phyloP scores from a whole-genome alignment of 108 stramenopile species.

The Nitzschia sp. region DNA sequence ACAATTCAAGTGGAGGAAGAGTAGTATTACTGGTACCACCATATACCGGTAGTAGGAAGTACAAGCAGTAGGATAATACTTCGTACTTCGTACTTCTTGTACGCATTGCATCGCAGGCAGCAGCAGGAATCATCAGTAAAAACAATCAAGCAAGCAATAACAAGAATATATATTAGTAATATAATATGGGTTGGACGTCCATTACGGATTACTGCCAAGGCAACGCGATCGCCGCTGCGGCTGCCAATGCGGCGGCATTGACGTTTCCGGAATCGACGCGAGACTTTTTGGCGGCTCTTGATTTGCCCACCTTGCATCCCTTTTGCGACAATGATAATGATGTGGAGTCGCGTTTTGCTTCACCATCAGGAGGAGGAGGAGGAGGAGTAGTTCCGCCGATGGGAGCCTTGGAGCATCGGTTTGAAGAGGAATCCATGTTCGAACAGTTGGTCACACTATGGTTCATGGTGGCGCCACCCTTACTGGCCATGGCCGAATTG shows the following conservation, averaged over 20 bases:
- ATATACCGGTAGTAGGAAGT: too few relatives aligned
- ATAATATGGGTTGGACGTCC: slow-evolving; percentile 33
- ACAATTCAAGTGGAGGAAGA: too few relatives aligned
- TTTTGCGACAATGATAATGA: slow-evolving; percentile 25
- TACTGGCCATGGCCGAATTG: slow-evolving; percentile 77
- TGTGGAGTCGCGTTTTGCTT: neutral
- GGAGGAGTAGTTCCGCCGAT: slow-evolving; percentile 37
- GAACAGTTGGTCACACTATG: slow-evolving; percentile 27
- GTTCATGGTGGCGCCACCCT: slow-evolving; percentile 30
- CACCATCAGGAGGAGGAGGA: too few relatives aligned
- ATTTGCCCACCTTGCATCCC: slow-evolving; percentile 35
- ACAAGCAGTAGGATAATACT: too few relatives aligned
- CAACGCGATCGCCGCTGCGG: neutral
- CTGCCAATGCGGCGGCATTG: neutral
- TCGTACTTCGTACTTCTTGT: too few relatives aligned
- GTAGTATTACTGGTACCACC: too few relatives aligned
- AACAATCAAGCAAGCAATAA: too few relatives aligned
- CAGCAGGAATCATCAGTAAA: too few relatives aligned
- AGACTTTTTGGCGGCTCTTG: slow-evolving; percentile 16
- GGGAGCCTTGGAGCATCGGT: slow-evolving; percentile 27
- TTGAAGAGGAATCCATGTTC: slow-evolving; percentile 8
- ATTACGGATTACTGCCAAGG: slow-evolving; percentile 31
- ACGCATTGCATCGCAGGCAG: too few relatives aligned
- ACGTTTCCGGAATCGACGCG: neutral
- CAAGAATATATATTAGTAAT: too few relatives aligned